These are phyloP conservation scores for Colletotrichum incanum DNA, from an alignment of 2,329 filamentous ascomycete species.

Conservation along the genomic window DNA sequence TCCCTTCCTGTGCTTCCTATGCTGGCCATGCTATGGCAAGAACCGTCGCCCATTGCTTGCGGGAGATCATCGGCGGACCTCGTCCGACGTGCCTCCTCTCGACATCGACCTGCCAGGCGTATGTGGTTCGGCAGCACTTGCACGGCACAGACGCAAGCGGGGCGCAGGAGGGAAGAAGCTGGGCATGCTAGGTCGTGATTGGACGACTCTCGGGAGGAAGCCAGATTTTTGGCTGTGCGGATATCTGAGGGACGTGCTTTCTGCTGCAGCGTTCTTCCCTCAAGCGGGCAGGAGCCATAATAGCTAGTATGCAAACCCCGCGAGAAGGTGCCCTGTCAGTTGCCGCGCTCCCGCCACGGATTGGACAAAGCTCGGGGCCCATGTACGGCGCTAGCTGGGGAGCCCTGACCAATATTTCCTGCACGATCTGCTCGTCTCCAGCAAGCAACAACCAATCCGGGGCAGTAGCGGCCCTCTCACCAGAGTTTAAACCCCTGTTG, in stretches of 20 bases:
- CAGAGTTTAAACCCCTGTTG: conserved; percentile 48
- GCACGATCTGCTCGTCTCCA: conserved; percentile 48
- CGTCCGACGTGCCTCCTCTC: conserved; percentile 28
- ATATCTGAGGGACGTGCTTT: conserved; percentile 38
- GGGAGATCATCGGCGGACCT: conserved; percentile 41
- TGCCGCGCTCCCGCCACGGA: conserved; percentile 30
- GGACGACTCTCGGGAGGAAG: not conserved
- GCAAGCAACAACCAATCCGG: conserved; percentile 57
- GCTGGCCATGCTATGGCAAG: not conserved
- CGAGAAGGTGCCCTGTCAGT: conserved; percentile 36
- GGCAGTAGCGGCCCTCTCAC: conserved; percentile 51
- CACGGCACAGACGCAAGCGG: conserved; percentile 19
- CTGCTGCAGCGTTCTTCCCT: conserved; percentile 33
- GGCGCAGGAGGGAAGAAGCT: not conserved
- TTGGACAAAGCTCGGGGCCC: conserved; percentile 40
- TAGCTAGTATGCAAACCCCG: conserved; percentile 38
- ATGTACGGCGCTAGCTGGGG: conserved; percentile 38
- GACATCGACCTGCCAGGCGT: conserved; percentile 9
- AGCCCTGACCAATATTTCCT: conserved; percentile 48
- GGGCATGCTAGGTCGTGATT: conserved; percentile 17
- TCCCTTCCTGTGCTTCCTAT: not conserved
- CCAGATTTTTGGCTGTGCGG: conserved; percentile 11
- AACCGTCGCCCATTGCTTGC: conserved; percentile 15
- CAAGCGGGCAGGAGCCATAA: conserved; percentile 6
- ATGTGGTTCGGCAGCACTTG: conserved; percentile 18